Evolutionary conservation across 768 basidiomycete genomes (phyloP).

Genomic region (Dacryopinax primogenitus): DNA sequence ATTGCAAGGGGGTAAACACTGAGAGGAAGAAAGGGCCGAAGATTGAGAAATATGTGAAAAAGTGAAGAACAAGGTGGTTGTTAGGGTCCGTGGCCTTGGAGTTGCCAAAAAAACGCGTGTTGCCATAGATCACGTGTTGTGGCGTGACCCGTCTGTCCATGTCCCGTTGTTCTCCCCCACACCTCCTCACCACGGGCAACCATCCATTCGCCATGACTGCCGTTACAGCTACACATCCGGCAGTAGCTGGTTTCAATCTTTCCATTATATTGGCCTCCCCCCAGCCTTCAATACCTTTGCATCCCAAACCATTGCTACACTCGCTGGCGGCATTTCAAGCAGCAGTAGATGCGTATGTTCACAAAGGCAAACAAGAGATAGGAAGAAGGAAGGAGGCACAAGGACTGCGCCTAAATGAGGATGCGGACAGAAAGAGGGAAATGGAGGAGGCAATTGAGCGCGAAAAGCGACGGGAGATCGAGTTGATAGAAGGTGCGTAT

Average conservation of each 20-base stretch:
- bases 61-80: not conserved
- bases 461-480: conserved; percentile 12
- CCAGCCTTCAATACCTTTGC: not conserved
- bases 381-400: conserved; percentile 12
- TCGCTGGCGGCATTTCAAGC: conserved; percentile 12
- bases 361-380: conserved; percentile 16
- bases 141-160: not conserved
- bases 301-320: conserved; percentile 13
- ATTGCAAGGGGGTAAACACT: not conserved
- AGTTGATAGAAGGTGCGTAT: conserved; percentile 9
- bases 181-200: not conserved
- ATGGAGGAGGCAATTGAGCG: conserved; percentile 5
- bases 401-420: not conserved
- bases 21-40: not conserved
- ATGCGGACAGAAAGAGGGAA: not conserved
- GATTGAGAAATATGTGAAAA: not conserved
- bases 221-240: not conserved
- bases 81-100: not conserved
- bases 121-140: not conserved
- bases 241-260: conserved; percentile 1
- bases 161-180: not conserved
- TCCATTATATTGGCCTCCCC: not conserved
- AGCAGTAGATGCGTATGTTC: conserved; percentile 13
- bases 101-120: not conserved
- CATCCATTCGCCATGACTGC: not conserved